A percentile compares a stretch with the other conserved stretches of the same genome.
Evolutionary conservation across 2,329 filamentous ascomycete genomes (phyloP).

Genomic region (Trichoderma sp.): DNA sequence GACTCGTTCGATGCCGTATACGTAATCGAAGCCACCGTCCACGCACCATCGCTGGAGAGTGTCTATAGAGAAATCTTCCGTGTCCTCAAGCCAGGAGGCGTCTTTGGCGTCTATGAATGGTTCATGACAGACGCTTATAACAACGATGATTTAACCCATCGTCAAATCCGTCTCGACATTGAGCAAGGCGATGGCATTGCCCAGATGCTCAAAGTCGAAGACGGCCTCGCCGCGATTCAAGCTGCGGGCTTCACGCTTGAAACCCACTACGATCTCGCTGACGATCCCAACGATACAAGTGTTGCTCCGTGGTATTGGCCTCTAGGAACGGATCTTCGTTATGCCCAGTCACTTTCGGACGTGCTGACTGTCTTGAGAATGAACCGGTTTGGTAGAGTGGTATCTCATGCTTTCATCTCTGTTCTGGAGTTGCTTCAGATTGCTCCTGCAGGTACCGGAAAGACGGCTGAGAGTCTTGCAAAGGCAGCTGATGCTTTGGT

Average conservation of each 20-base stretch:
- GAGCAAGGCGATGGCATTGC: conserved; percentile 96
- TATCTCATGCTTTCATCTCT: conserved; percentile 73
- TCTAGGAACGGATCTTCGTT: conserved; percentile 70
- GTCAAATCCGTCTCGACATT: conserved; percentile 88
- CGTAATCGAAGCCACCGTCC: conserved; percentile 95
- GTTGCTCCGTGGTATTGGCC: conserved; percentile 91
- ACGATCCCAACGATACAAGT: conserved; percentile 61
- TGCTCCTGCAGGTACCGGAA: conserved; percentile 76
- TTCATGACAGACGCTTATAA: conserved; percentile 97
- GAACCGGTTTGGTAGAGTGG: conserved; percentile 73
- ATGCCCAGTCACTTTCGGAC: conserved; percentile 73
- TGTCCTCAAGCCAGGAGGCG: conserved; percentile 91
- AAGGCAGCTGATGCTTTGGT: conserved; percentile 78
- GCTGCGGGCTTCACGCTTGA: conserved; percentile 83
- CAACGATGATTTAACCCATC: conserved; percentile 82
- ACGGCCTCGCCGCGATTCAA: conserved; percentile 80
- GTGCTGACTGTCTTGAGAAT: conserved; percentile 77
- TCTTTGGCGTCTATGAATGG: conserved; percentile 99
- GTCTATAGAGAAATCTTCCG: conserved; percentile 95
- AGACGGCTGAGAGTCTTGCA: conserved; percentile 82
- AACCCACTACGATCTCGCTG: conserved; percentile 81
- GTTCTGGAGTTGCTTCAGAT: conserved; percentile 69
- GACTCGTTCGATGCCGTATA: conserved; percentile 94
- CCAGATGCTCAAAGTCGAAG: conserved; percentile 90
- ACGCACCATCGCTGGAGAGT: conserved; percentile 85